Evolutionary conservation across 2,329 filamentous ascomycete species (phyloP).

Genomic region (Ceratocystiopsis sp.): DNA sequence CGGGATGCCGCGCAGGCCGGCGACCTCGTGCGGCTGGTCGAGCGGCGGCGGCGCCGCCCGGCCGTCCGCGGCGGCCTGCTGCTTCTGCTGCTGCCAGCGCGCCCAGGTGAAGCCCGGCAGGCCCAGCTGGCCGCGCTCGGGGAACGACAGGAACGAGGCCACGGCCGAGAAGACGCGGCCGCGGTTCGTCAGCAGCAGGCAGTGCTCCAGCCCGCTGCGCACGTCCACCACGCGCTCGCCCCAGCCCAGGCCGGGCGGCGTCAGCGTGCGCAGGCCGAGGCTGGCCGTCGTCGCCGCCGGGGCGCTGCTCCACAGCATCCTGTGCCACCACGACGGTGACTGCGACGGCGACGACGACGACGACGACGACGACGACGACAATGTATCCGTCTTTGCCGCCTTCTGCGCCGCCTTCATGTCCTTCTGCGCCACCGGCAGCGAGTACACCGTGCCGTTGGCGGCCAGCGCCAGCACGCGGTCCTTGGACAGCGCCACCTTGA

Average conservation of each 20-base stretch:
- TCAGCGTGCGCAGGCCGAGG: slow-evolving; percentile 51
- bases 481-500: slow-evolving; percentile 57
- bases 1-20: slow-evolving; percentile 50
- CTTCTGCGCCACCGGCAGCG: slow-evolving; percentile 54
- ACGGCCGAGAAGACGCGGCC: slow-evolving; percentile 85
- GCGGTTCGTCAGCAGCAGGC: slow-evolving; percentile 64
- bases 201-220: slow-evolving; percentile 68
- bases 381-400: slow-evolving; percentile 4
- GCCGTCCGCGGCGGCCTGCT: slow-evolving; percentile 40
- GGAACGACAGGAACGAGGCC: slow-evolving; percentile 60
- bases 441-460: slow-evolving; percentile 63
- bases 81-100: no score
- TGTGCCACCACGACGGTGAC: slow-evolving; percentile 34
- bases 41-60: slow-evolving; percentile 28
- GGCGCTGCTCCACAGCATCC: slow-evolving; percentile 49
- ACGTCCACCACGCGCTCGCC: slow-evolving; percentile 61
- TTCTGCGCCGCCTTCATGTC: slow-evolving; percentile 26
- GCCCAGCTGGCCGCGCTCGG: slow-evolving; percentile 71
- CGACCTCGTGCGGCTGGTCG: slow-evolving; percentile 69
- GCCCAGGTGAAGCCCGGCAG: slow-evolving; percentile 68
- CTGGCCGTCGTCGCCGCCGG: slow-evolving; percentile 6
- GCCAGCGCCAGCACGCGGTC: slow-evolving; percentile 73
- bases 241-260: slow-evolving; percentile 44
- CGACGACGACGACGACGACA: neutral
- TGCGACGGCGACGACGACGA: neutral